These are phyloP conservation scores for Cordyceps militaris DNA, from an alignment of 2,329 filamentous ascomycete species.

Conservation along the genomic window DNA sequence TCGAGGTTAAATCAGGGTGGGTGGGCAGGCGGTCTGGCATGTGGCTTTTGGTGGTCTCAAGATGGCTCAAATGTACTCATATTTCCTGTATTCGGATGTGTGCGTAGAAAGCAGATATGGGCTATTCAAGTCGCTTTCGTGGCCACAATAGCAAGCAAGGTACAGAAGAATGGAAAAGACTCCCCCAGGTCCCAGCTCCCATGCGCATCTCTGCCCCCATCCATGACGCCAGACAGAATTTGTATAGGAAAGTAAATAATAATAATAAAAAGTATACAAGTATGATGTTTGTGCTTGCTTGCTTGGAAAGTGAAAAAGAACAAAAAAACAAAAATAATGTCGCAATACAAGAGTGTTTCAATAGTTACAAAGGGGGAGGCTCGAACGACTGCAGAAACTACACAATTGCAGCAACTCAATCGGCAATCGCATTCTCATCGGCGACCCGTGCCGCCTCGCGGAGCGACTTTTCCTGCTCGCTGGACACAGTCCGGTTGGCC, in stretches of 20 bases:
- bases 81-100: too few species aligned
- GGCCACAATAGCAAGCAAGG: too few species aligned
- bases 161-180: neutral
- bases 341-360: neutral
- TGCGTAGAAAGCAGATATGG: too few species aligned
- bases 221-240: slow-evolving; percentile 2
- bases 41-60: too few species aligned
- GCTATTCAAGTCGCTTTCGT: too few species aligned
- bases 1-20: too few species aligned
- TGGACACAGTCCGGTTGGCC: slow-evolving; percentile 39
- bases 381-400: neutral
- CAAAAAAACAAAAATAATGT: neutral
- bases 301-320: neutral
- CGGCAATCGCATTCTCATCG: slow-evolving; percentile 37
- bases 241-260: neutral
- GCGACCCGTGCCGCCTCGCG: slow-evolving; percentile 11
- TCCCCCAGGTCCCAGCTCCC: neutral
- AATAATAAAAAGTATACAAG: neutral
- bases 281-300: neutral
- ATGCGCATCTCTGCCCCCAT: neutral
- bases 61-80: too few species aligned
- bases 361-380: neutral
- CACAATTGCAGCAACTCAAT: slow-evolving; percentile 21
- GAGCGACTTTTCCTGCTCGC: slow-evolving; percentile 21
- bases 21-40: too few species aligned